Base-by-base conservation (phyloP, 1,284 basidiomycete species). In the Rugosomyces carneus region DNA sequence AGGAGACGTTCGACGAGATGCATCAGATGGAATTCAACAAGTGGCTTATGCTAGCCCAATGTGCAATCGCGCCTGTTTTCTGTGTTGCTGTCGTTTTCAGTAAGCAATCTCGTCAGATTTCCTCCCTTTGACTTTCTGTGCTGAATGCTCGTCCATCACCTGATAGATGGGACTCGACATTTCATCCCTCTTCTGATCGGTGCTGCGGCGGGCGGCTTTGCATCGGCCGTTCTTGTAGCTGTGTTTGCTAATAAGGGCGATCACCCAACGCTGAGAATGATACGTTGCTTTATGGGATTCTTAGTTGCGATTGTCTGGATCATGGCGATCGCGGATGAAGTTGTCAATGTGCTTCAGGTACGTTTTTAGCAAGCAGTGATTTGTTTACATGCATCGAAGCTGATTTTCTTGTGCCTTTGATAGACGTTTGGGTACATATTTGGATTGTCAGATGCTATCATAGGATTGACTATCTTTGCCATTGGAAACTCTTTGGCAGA, bases 401-500 rank as follows among this genome's bases (percentile, higher is more conserved):
- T 43, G 39, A 24, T 42, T 49, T 35, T 31, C 1, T 23, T n/a
- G 39, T 42, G 52, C 19, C 46, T 42, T 3, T 44, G 58, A 1
- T 58, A 95, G 85, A 88, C 91, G 0, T 86, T 96, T 56, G 95
- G 94, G 13, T 81, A 88, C 64, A 89, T 98, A 47, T 88, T 96
- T 56, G 93, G 94, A 0, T 75, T 99, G 19, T 93, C 90, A n/a
- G 92, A 98, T 62, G 94, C 95, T 20, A 95, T 99, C 60, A 88
- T 99, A 44, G 95, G 95, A 2, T 70, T 98, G 41, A 98, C 94
- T 0, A 85, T 99, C 53, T 99, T 99, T 59, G 95, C 94, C 0
- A 78, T 97, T 26, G 95, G 95, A 18, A 98, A 98, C 66, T 94
- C 90, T 24, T 78, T 97, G 5, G 95, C 94, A 1, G 95, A 99